These are phyloP conservation scores for Pontederia paniculata DNA, from an alignment of 176 grass and related monocot genomes.

Conservation along the genomic window DNA sequence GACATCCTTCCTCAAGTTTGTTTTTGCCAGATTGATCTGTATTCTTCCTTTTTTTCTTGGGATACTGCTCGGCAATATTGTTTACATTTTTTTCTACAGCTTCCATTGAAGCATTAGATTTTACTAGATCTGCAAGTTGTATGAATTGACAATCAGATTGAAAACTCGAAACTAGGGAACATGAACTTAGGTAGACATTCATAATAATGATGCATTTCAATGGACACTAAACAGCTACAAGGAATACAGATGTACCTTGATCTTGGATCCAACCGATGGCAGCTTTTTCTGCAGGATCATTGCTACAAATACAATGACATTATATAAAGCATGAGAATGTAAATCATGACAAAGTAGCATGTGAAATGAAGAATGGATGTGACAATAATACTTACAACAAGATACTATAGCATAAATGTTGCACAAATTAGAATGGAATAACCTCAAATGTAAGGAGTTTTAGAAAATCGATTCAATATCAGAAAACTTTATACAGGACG, in stretches of 20 bases:
- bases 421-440: not conserved
- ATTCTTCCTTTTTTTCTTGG: conserved; percentile 44
- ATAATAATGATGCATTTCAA: not conserved
- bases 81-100: not conserved
- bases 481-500: no score
- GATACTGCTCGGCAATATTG: not conserved
- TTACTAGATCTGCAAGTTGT: conserved; percentile 4
- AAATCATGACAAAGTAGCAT: not conserved
- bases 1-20: not conserved
- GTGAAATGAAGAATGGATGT: not conserved
- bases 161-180: not conserved
- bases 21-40: not conserved
- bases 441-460: no score
- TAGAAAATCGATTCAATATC: no score
- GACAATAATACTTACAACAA: not conserved
- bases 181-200: not conserved
- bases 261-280: not conserved
- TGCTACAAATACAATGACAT: conserved; percentile 18
- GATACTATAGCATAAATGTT: not conserved
- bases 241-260: conserved; percentile 40
- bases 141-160: not conserved
- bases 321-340: conserved; percentile 10
- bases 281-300: not conserved
- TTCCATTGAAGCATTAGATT: conserved; percentile 3
- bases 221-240: not conserved